Conservation (phyloP, 768 basidiomycete species). For the Pleurotus pulmonarius region DNA sequence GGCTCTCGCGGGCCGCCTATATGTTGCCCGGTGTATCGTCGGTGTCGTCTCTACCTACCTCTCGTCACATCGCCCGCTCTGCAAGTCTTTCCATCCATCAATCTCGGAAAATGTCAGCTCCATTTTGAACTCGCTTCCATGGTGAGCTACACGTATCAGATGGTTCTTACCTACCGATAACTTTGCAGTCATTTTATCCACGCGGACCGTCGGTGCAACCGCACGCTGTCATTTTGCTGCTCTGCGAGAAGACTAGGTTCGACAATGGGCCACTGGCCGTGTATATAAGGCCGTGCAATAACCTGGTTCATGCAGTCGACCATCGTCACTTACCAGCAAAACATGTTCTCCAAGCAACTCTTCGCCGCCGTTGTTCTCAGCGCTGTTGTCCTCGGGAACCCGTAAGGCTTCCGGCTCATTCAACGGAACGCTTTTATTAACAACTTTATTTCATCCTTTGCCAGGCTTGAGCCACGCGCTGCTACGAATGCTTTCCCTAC, state of each 20-base stretch:
- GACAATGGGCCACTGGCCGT: too few relatives aligned
- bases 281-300: too few relatives aligned
- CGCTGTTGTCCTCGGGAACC: slow-evolving; percentile 15
- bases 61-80: too few relatives aligned
- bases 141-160: too few relatives aligned
- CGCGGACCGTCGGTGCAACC: background rate
- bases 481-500: slow-evolving; percentile 32
- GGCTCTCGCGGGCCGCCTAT: background rate
- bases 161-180: too few relatives aligned
- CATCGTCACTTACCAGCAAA: background rate
- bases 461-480: slow-evolving; percentile 24
- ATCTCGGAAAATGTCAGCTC: too few relatives aligned
- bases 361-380: background rate
- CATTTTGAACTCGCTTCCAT: too few relatives aligned
- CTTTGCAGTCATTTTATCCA: background rate
- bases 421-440: background rate
- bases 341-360: slow-evolving; percentile 3
- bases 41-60: background rate
- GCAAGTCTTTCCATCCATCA: too few relatives aligned
- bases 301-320: too few relatives aligned
- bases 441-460: background rate
- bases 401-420: slow-evolving; percentile 10
- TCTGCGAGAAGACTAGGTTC: too few relatives aligned
- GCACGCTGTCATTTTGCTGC: background rate
- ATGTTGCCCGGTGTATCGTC: background rate